Conservation (phyloP, 139 green algal genomes). For the Pseudopediastrum boryanum region DNA sequence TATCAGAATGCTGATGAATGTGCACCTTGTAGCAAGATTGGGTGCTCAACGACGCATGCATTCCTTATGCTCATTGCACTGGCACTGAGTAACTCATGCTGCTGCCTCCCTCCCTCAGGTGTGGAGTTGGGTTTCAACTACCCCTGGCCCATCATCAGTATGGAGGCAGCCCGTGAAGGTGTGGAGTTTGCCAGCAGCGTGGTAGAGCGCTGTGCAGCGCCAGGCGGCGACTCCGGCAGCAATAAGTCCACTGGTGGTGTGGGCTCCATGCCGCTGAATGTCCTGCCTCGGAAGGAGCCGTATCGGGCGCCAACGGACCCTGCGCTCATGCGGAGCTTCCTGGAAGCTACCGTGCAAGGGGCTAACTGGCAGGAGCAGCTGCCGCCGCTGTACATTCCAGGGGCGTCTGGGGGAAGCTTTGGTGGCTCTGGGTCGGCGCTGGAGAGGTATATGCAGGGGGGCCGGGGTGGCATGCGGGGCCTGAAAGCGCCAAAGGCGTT, state of each 20-base stretch:
- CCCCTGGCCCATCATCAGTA: slow-evolving; percentile 65
- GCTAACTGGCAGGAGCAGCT: slow-evolving; percentile 10
- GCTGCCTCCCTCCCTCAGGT: slow-evolving; percentile 39
- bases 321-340: slow-evolving; percentile 25
- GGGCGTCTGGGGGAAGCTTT: slow-evolving; percentile 15
- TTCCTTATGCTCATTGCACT: too few relatives aligned
- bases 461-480: too few relatives aligned
- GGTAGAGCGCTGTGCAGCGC: slow-evolving; percentile 29
- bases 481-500: too few relatives aligned
- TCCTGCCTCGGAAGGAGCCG: slow-evolving; percentile 26
- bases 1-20: too few relatives aligned
- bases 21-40: too few relatives aligned
- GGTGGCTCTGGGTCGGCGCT: too few relatives aligned
- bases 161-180: slow-evolving; percentile 31
- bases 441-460: too few relatives aligned
- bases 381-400: slow-evolving; percentile 21
- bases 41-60: too few relatives aligned
- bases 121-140: slow-evolving; percentile 79
- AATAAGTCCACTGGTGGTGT: slow-evolving; percentile 15
- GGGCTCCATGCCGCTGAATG: neutral
- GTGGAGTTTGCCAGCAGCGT: slow-evolving; percentile 26
- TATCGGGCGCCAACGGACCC: slow-evolving; percentile 29
- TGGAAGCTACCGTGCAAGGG: slow-evolving; percentile 1
- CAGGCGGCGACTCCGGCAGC: slow-evolving; percentile 16
- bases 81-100: too few relatives aligned